Conservation (phyloP, 176 grass and related monocot species). For the Puya raimondii region DNA sequence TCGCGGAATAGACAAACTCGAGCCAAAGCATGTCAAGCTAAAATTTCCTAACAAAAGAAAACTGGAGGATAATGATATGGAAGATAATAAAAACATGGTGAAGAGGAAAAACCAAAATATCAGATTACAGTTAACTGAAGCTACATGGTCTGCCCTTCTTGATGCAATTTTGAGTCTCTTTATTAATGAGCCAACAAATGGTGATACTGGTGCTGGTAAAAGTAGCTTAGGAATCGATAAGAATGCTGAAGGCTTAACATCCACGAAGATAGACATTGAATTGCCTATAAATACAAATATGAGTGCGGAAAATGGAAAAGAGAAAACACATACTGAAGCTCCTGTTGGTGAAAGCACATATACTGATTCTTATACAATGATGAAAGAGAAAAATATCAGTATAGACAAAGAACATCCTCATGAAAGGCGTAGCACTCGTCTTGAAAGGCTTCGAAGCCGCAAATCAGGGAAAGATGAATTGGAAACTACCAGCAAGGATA, state of each 20-base stretch:
- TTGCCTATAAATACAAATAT: constrained; percentile 37
- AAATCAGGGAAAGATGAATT: constrained; percentile 91
- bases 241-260: constrained; percentile 20
- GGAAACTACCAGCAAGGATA: constrained; percentile 71
- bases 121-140: constrained; percentile 49
- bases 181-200: constrained; percentile 6
- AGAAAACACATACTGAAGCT: constrained; percentile 35
- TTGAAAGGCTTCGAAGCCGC: constrained; percentile 85
- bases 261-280: constrained; percentile 40
- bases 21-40: constrained; percentile 75
- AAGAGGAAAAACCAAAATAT: constrained; percentile 48
- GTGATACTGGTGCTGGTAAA: constrained; percentile 11
- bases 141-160: constrained; percentile 69
- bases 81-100: constrained; percentile 17
- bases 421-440: constrained; percentile 86
- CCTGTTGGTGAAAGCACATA: constrained; percentile 31
- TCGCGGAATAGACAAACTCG: constrained; percentile 69
- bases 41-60: constrained; percentile 82
- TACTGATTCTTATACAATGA: constrained; percentile 32
- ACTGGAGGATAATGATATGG: constrained; percentile 28
- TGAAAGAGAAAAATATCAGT: constrained; percentile 63
- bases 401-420: constrained; percentile 81
- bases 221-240: constrained; percentile 16
- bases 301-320: constrained; percentile 35
- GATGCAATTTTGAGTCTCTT: constrained; percentile 50